These are phyloP conservation scores for Suhomyces atakaporum DNA, from an alignment of 1,139 yeast genomes.

Conservation along the genomic window DNA sequence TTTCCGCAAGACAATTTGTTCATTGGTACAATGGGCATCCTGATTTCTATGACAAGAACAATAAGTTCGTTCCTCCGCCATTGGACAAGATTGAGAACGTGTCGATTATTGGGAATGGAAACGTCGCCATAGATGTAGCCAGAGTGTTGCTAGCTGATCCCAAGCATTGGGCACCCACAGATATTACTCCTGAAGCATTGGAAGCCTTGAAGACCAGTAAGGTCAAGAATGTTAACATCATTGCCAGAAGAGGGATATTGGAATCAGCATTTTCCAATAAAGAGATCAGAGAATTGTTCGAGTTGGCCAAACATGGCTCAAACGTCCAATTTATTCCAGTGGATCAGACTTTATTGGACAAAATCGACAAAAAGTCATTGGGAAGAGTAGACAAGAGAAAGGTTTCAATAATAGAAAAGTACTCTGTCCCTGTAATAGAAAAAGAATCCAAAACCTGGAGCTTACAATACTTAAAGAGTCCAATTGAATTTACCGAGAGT, in stretches of 20 bases:
- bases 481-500: constrained; percentile 52
- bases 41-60: constrained; percentile 38
- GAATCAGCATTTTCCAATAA: constrained; percentile 91
- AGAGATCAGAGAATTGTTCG: constrained; percentile 83
- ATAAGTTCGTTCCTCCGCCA: constrained; percentile 44
- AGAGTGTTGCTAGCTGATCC: constrained; percentile 68
- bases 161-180: constrained; percentile 66
- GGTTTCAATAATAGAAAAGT: constrained; percentile 62
- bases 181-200: constrained; percentile 67
- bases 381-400: constrained; percentile 73
- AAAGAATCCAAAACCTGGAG: constrained; percentile 54
- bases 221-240: constrained; percentile 66
- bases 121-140: constrained; percentile 94
- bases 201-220: constrained; percentile 50
- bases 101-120: constrained; percentile 92
- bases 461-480: constrained; percentile 69
- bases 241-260: constrained; percentile 81
- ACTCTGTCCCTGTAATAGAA: constrained; percentile 29
- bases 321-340: constrained; percentile 58
- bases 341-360: constrained; percentile 43
- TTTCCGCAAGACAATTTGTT: constrained; percentile 86
- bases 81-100: constrained; percentile 65
- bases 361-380: constrained; percentile 43
- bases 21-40: constrained; percentile 98
- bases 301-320: constrained; percentile 44